These are phyloP conservation scores for Paraphaeosphaeria minitans DNA, from an alignment of 2,329 filamentous ascomycete genomes.

Conservation along the genomic window DNA sequence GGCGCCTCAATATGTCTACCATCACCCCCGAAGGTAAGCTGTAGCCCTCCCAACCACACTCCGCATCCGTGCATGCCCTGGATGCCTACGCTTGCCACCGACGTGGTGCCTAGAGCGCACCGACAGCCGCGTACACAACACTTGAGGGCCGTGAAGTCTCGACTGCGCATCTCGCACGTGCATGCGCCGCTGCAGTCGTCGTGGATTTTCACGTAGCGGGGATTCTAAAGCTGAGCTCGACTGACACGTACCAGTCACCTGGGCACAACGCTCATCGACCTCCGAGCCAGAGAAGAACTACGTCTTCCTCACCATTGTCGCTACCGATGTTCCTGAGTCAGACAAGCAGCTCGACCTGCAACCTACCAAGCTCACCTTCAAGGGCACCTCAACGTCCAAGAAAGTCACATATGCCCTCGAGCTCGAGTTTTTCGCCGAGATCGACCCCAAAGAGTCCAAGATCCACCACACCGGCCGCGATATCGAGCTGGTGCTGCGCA, in stretches of 20 bases:
- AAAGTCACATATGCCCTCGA: conserved; percentile 87
- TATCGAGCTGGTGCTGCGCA: conserved; percentile 87
- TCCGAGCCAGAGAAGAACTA: conserved; percentile 86
- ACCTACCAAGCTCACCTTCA: conserved; percentile 77
- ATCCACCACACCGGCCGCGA: conserved; percentile 87
- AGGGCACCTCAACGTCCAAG: conserved; percentile 79
- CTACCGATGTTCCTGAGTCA: conserved; percentile 78
- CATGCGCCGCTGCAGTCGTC: not conserved
- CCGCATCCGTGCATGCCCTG: conserved; percentile 1
- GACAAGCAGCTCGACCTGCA: conserved; percentile 84
- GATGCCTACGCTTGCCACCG: conserved; percentile 1
- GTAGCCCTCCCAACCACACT: conserved; percentile 28
- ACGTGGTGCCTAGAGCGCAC: not conserved
- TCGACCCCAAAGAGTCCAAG: conserved; percentile 83
- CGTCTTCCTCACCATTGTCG: conserved; percentile 89
- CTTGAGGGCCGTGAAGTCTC: not conserved
- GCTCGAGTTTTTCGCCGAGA: conserved; percentile 87
- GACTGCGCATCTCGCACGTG: not conserved
- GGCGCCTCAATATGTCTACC: conserved; percentile 33
- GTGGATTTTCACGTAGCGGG: not conserved
- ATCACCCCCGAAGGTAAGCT: conserved; percentile 49
- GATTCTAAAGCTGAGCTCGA: conserved; percentile 3
- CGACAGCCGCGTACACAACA: not conserved
- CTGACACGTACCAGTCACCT: conserved; percentile 71
- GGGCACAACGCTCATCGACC: conserved; percentile 92